Evolutionary conservation across 352 stramenopile species (phyloP), one percentile per base, ranked within the genome.

Genomic region (Pythium dissimile): DNA sequence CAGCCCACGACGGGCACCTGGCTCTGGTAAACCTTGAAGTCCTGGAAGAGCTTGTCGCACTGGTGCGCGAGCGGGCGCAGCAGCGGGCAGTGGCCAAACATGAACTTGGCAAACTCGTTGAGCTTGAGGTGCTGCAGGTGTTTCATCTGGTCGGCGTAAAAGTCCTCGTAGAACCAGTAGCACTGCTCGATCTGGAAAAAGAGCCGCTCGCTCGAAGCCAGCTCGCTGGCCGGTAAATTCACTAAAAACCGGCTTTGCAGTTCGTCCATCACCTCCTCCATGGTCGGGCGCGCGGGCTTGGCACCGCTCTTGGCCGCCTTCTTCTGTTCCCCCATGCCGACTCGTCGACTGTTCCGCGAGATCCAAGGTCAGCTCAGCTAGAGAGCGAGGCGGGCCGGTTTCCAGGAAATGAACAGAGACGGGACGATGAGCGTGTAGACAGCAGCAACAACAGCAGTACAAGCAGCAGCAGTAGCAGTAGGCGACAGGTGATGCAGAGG

Each of bases 141-240:
- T 49, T 76, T 70, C 45, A 89, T 75, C 47, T 84, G 72, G 71
- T 98, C 94, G 62, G 92, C 95, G 67, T 97, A 96, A 66, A 97
- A 97, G 71, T 98, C 94, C 65, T 98, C 93, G 73, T 98, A 98
- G 75, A 98, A 98, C 94, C 94, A 98, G 66, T 93, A 98, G 56
- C 91, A 97, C 74, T 98, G 94, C 73, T 98, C 94, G 55, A 98
- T 92, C 76, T 98, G 94, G 75, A 98, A 98, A 73, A 98, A 98
- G 21, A 98, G 92, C n/a, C 93, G 89, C 71, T 97, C 88, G 56
- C 81, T 89, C 16, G 86, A 96, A 12, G 71, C 68, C 41, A 98
- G 71, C 72, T 98, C 93, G 32, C 80, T 90, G 31, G 69, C 66
- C 2, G 94, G 94, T 47, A 98, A 72, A 69, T 98, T 98, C 54